phyloP scores from a whole-genome alignment of 768 basidiomycete genomes.

The Dioszegia crocea region DNA sequence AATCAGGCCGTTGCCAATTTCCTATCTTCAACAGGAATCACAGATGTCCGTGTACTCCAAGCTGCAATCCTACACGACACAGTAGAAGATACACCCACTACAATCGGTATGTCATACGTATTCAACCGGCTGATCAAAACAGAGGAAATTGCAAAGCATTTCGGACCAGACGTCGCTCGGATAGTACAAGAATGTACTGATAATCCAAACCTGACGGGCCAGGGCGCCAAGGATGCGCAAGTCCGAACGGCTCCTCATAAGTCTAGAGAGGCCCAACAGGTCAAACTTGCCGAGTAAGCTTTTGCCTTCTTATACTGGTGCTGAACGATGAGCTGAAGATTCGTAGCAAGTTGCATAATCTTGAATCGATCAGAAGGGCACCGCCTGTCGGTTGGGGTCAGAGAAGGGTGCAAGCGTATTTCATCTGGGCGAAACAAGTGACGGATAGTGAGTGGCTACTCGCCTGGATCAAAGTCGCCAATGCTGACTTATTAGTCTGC shows the following conservation, averaged over 20 bases:
- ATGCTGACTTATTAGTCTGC: constrained; percentile 24
- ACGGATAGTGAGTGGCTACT: constrained; percentile 41
- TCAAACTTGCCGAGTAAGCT: constrained; percentile 48
- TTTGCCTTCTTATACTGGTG: neutral
- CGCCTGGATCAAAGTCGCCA: neutral
- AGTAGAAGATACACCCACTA: constrained; percentile 50
- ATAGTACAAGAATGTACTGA: constrained; percentile 50
- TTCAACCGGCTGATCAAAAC: neutral
- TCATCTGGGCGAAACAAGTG: constrained; percentile 45
- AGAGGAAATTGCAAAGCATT: constrained; percentile 43
- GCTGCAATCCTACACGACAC: constrained; percentile 50
- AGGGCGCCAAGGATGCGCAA: constrained; percentile 39
- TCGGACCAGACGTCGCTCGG: constrained; percentile 45
- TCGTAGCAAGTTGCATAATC: constrained; percentile 45
- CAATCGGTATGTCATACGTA: constrained; percentile 22
- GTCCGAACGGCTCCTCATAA: constrained; percentile 38
- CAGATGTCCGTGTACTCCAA: constrained; percentile 42
- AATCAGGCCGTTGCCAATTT: constrained; percentile 44
- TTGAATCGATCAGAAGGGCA: constrained; percentile 40
- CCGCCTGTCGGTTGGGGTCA: constrained; percentile 47
- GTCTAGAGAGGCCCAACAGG: constrained; percentile 44
- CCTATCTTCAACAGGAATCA: constrained; percentile 43
- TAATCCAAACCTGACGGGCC: constrained; percentile 28
- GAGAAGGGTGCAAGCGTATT: constrained; percentile 45
- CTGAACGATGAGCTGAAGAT: constrained; percentile 1